Conservation (phyloP, 2,329 filamentous ascomycete genomes). For the Hyphodiscus sp. region DNA sequence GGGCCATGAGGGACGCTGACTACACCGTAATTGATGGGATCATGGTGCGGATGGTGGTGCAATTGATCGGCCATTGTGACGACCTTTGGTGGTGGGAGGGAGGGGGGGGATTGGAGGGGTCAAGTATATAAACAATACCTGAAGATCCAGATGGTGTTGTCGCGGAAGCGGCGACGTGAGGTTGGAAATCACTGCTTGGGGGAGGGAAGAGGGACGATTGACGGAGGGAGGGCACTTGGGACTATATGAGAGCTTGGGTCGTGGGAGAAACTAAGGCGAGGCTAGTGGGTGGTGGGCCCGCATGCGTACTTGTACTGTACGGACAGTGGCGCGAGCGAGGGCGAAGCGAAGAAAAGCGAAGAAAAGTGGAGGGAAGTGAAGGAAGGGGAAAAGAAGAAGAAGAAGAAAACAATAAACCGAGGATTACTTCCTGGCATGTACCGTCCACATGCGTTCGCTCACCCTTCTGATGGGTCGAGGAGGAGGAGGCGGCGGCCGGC, state of each 20-base stretch:
- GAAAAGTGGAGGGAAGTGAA: too few relatives aligned
- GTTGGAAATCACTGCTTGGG: neutral
- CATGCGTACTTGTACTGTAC: neutral
- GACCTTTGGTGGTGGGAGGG: neutral
- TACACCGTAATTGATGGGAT: conserved; percentile 23
- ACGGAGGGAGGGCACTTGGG: neutral
- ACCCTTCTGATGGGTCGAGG: too few relatives aligned
- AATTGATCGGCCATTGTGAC: conserved; percentile 20
- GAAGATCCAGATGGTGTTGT: neutral
- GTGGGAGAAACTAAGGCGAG: neutral
- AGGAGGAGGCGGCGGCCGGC: too few relatives aligned
- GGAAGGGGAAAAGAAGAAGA: neutral
- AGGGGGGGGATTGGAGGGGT: too few relatives aligned
- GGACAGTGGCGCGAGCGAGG: too few relatives aligned
- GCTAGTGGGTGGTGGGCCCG: neutral
- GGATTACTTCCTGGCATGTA: neutral
- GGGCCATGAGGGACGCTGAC: conserved; percentile 27
- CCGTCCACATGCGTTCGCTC: neutral
- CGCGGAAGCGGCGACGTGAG: neutral
- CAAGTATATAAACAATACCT: neutral
- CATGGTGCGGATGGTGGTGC: conserved; percentile 22
- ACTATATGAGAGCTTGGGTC: neutral
- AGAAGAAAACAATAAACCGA: neutral
- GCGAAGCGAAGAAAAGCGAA: too few relatives aligned
- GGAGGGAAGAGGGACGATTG: neutral